Percentiles rank a stretch among this genome's conserved stretches.
Evolutionary conservation across 805 yeast genomes (phyloP).

Genomic region (Saccharomycopsis fodiens): DNA sequence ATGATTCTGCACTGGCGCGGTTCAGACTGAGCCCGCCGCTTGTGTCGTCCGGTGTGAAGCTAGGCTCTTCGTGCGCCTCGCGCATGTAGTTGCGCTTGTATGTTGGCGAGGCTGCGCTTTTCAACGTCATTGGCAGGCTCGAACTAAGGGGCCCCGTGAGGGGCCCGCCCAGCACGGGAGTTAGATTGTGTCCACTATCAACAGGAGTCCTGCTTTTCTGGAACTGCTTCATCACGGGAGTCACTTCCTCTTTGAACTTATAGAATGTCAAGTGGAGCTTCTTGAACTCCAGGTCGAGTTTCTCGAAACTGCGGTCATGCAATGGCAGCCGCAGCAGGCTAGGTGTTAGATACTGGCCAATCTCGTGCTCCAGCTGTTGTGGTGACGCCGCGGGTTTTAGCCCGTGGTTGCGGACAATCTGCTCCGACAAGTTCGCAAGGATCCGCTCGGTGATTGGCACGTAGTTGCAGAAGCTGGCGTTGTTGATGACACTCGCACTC

Average conservation of each 20-base stretch:
- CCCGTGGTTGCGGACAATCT: conserved; percentile 9
- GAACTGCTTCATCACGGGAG: conserved; percentile 15
- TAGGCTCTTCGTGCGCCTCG: neutral
- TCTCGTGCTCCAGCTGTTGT: neutral
- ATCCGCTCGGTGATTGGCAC: conserved; percentile 10
- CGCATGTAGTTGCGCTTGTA: neutral
- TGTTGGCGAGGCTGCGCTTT: conserved; percentile 12
- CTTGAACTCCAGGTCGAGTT: conserved; percentile 14
- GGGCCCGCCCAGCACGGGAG: conserved; percentile 8
- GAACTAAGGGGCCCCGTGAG: conserved; percentile 8
- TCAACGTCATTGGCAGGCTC: conserved; percentile 9
- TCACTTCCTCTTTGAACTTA: conserved; percentile 18
- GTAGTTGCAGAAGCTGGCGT: conserved; percentile 1
- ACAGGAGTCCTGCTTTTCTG: conserved; percentile 11
- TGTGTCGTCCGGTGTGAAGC: neutral
- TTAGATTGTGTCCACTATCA: neutral
- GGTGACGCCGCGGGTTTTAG: neutral
- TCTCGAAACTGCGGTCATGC: conserved; percentile 10
- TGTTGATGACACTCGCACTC: conserved; percentile 5
- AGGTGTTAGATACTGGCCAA: neutral
- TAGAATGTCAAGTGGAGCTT: conserved; percentile 9
- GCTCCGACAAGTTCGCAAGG: conserved; percentile 8
- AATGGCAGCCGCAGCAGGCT: neutral
- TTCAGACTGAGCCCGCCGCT: neutral
- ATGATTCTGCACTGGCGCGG: neutral